Base-by-base conservation (phyloP, 1,139 yeast species). In the Wickerhamomyces sp. region DNA sequence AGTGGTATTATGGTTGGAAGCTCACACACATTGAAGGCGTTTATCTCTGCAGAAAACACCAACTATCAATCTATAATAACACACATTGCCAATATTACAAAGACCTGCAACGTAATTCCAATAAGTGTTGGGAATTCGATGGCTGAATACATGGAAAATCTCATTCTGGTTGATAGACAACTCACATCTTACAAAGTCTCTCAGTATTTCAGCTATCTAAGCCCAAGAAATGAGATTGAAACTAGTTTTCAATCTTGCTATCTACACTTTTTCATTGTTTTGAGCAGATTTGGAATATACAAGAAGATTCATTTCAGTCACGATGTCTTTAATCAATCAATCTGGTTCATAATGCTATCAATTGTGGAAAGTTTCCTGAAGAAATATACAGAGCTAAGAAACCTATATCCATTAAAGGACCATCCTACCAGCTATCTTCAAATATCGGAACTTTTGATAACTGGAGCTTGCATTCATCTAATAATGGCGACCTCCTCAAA, bases 1-100 rank as follows among this genome's bases (percentile, higher is more conserved):
- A 11, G 11, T 6, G 13, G 13, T 3, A 29, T 10, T 29, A 29
- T 29, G 10, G 31, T 29, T 7, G 48, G 51, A 4, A 41, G 37
- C 15, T 53, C 59, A 1, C 54, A 51, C 39, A 49, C 50, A 23
- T 37, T 55, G 9, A 55, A 54, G 40, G 58, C 57, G 1, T 55
- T 55, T 44, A 51, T 55, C 15, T 48, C 55, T n/a, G 58, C 56
- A 4, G 56, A 55, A 31, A 47, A 38, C 34, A 49, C 49, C 7
- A 45, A 43, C 10, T 53, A 47, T 34, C 50, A 55, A 23, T 42
- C 57, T 2, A 42, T 49, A 2, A 35, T 52, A 10, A 54, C 59
- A 2, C 53, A 53, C 36, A 40, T 55, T 40, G 56, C 56, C 27
- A 49, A 49, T 14, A 36, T 55, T 7, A 54, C 56, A 27, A 53